phyloP scores from a whole-genome alignment of 2,329 filamentous ascomycete genomes.

The Ophioceras dolichostomum region DNA sequence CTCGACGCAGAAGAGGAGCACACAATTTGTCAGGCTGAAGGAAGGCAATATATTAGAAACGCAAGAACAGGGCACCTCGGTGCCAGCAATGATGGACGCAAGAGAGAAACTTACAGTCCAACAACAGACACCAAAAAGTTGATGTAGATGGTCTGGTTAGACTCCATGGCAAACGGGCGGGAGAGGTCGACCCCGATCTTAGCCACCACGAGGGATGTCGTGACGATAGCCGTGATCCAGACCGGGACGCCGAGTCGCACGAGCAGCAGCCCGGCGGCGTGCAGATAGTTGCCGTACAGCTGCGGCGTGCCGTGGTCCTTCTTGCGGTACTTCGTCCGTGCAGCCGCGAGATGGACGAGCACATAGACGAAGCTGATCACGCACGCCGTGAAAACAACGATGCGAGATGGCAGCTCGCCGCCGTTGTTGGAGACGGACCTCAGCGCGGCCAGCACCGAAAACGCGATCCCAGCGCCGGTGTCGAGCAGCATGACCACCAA shows the following conservation, averaged over 20 bases:
- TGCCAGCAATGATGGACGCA: not conserved
- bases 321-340: conserved; percentile 10
- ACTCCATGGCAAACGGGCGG: conserved; percentile 8
- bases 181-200: conserved; percentile 5
- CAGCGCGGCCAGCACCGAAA: conserved; percentile 15
- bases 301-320: conserved; percentile 12
- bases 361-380: conserved; percentile 14
- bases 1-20: conserved; percentile 1
- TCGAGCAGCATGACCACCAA: conserved; percentile 17
- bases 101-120: conserved; percentile 14
- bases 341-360: conserved; percentile 15
- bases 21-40: not conserved
- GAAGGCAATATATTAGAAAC: too few species aligned
- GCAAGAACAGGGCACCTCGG: too few species aligned
- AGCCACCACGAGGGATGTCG: conserved; percentile 15
- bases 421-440: conserved; percentile 10
- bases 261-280: conserved; percentile 16
- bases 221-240: conserved; percentile 17
- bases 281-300: conserved; percentile 16
- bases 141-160: conserved; percentile 15
- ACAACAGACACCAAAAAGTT: conserved; percentile 16
- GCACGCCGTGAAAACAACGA: conserved; percentile 17
- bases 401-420: conserved; percentile 14
- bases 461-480: conserved; percentile 13
- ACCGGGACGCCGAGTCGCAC: conserved; percentile 15